A percentile compares a stretch with the other conserved stretches of the same genome.
Conservation (phyloP, 352 stramenopile genomes). For the Pythium brassicae region DNA sequence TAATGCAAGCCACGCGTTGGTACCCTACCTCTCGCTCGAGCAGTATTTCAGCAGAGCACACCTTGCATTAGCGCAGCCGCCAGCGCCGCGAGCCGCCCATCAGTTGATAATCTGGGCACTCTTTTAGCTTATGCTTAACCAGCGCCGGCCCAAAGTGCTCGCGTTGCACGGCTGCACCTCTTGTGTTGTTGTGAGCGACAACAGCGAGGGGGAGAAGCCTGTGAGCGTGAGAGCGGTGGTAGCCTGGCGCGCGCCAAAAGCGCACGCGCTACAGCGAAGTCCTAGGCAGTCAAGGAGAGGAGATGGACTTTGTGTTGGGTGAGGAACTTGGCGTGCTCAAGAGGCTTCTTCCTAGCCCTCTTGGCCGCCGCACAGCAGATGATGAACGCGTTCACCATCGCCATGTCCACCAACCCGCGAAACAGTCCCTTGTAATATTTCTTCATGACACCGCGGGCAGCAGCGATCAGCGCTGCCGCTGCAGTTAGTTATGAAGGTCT, state of each 20-base stretch:
- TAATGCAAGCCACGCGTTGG: background rate
- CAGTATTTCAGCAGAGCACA: background rate
- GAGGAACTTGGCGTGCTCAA: background rate
- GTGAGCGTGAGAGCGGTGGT: no score
- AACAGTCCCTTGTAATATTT: constrained; percentile 1
- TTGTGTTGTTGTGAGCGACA: no score
- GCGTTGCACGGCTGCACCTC: no score
- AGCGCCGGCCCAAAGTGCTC: no score
- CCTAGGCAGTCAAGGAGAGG: background rate
- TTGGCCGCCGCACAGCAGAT: background rate
- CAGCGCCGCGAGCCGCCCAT: background rate
- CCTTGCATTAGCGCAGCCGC: background rate
- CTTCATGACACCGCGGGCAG: background rate
- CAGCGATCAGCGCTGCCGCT: background rate
- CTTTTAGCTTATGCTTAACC: background rate
- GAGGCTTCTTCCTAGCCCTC: background rate
- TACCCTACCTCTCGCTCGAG: background rate
- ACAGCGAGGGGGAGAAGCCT: no score
- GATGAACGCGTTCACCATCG: background rate
- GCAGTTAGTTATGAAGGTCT: background rate
- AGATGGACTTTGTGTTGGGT: background rate
- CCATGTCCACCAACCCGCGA: background rate
- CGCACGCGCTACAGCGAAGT: background rate
- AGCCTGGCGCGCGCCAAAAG: background rate
- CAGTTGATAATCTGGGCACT: background rate